These are phyloP conservation scores for Lentinula novae-zelandiae DNA, from an alignment of 1,284 basidiomycete species.

Conservation along the genomic window DNA sequence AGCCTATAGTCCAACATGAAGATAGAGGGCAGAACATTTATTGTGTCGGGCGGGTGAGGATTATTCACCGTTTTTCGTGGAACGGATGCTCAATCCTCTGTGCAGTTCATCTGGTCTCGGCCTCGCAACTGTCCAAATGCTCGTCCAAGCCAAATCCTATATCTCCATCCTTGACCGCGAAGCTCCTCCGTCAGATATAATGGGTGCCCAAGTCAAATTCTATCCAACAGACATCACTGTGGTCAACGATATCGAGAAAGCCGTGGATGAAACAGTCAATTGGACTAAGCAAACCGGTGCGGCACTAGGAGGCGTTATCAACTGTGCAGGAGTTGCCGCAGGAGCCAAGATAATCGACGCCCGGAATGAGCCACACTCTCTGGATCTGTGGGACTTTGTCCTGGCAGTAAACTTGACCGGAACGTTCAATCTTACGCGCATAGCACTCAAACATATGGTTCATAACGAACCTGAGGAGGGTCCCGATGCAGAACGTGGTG, in stretches of 20 bases:
- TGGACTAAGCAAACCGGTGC: conserved; percentile 43
- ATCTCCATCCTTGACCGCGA: conserved; percentile 48
- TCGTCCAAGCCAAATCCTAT: conserved; percentile 39
- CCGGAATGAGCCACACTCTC: conserved; percentile 39
- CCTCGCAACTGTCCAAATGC: conserved; percentile 43
- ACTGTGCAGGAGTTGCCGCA: conserved; percentile 47
- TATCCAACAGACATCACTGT: conserved; percentile 43
- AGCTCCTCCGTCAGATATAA: conserved; percentile 29
- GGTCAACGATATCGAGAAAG: conserved; percentile 32
- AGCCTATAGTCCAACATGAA: conserved; percentile 40
- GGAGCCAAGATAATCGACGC: conserved; percentile 44
- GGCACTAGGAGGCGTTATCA: conserved; percentile 48
- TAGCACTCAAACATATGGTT: conserved; percentile 45
- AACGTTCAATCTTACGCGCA: conserved; percentile 51
- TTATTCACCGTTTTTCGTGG: not conserved
- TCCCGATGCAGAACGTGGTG: conserved; percentile 47
- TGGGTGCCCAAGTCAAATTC: conserved; percentile 32
- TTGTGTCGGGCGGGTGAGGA: conserved; percentile 50
- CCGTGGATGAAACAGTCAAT: conserved; percentile 36
- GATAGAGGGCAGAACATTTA: conserved; percentile 43
- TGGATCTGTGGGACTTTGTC: conserved; percentile 49
- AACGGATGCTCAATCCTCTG: not conserved
- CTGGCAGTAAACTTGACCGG: conserved; percentile 50
- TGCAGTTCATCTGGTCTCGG: conserved; percentile 51
- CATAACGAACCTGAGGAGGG: conserved; percentile 41